Evolutionary conservation across 176 grass and related monocot species (phyloP).

Genomic region (Triticum timopheevii): DNA sequence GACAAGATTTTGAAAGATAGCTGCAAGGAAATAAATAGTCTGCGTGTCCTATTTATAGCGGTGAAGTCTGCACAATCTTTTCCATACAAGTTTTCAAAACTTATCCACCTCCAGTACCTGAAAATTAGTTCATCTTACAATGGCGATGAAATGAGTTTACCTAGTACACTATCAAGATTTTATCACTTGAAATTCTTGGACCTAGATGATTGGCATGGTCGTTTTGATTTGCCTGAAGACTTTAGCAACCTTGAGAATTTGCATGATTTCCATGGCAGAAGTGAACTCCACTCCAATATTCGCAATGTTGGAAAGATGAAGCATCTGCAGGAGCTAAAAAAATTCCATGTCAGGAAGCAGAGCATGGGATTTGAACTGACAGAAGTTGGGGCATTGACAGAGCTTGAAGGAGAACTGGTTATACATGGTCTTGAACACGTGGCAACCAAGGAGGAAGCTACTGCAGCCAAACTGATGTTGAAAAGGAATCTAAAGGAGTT

Average conservation of each 20-base stretch:
- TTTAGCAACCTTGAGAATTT: too few species aligned
- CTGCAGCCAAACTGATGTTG: neutral
- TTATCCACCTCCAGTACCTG: neutral
- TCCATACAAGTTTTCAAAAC: neutral
- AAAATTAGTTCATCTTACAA: neutral
- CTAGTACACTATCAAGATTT: neutral
- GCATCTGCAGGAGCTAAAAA: too few species aligned
- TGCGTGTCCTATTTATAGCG: neutral
- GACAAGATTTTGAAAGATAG: neutral
- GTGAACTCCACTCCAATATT: too few species aligned
- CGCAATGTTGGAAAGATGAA: too few species aligned
- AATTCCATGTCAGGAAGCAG: accelerated
- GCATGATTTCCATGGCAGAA: too few species aligned
- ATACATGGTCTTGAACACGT: neutral
- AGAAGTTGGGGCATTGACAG: too few species aligned
- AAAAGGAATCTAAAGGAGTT: neutral
- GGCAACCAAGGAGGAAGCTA: neutral
- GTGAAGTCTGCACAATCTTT: neutral
- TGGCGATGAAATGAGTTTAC: accelerated
- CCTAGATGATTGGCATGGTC: too few species aligned
- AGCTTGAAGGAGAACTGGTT: too few species aligned
- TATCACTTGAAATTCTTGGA: too few species aligned
- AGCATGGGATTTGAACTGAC: too few species aligned
- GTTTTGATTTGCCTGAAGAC: too few species aligned
- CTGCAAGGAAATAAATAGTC: neutral